Base-by-base conservation (phyloP, 306 rosid genomes). In the Cucurbita pepo region DNA sequence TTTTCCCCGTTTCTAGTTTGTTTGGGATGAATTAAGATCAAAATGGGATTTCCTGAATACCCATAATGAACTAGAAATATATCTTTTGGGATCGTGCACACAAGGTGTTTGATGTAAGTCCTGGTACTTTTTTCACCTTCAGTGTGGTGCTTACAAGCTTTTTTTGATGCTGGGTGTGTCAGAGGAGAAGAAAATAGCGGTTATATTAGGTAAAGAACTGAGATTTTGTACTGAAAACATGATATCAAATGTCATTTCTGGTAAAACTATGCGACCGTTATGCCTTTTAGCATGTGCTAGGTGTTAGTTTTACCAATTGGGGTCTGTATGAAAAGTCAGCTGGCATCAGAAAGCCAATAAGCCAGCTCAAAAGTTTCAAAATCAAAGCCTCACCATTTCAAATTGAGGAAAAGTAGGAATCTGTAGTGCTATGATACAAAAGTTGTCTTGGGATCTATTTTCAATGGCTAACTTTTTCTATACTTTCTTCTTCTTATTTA, bases 311-410 rank as follows among this genome's bases (percentile, higher is more conserved):
- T 47, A 22, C 56, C 56, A 69, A 25, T 69, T 69, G 57, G 73
- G 73, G 14, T 48, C 22, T 69, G 56, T 44, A 74, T 77, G 19
- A 55, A 74, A 73, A 58, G 53, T 48, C 18, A n/a, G 36, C 13
- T 54, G 69, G 79, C 86, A 85, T 79, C 84, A 79, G 30, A 82
- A 88, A 79, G 81, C 73, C 77, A 70, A 47, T 60, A 74, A 63
- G 56, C 82, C 82, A 84, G 55, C 88, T 81, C 85, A 82, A 71
- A 84, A 74, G 80, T 76, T 76, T 57, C 82, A 58, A 43, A 76
- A 72, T 74, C 81, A 78, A 79, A 79, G 72, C 78, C 77, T 74
- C 79, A 61, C 81, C 71, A 51, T 44, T 69, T 77, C 58, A 41
- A 41, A 55, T 40, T 70, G 51, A 61, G 74, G 15, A 54, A 73